A percentile compares a stretch with the other conserved stretches of the same genome.
Evolutionary conservation across 768 basidiomycete species (phyloP).

Genomic region (Lactifluus hygrophoroides): DNA sequence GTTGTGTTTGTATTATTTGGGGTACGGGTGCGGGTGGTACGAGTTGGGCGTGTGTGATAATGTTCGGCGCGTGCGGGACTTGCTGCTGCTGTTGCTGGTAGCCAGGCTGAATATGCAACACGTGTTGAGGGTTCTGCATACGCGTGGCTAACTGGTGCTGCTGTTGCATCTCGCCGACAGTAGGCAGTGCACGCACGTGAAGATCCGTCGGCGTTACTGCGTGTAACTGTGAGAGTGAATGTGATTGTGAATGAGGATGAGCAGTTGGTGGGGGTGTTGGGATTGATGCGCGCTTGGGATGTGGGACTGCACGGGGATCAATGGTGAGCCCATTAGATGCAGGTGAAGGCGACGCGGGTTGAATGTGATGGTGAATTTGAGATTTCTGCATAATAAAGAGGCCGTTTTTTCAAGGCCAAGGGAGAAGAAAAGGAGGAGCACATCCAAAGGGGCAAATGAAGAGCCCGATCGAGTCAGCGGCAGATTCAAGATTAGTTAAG

Average conservation of each 20-base stretch:
- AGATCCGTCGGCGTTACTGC: no score
- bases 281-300: neutral
- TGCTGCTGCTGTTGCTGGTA: neutral
- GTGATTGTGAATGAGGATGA: neutral
- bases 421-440: no score
- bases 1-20: no score
- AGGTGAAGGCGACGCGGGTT: neutral
- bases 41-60: constrained; percentile 2
- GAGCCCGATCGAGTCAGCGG: no score
- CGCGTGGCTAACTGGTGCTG: neutral
- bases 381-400: neutral
- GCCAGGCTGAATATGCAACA: neutral
- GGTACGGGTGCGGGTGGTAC: neutral
- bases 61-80: neutral
- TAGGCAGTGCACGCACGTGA: neutral
- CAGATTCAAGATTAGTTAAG: no score
- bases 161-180: neutral
- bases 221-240: neutral
- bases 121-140: neutral
- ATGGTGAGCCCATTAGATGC: neutral
- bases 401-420: no score
- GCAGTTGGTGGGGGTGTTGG: neutral
- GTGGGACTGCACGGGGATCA: neutral
- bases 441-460: no score
- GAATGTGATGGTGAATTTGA: neutral